phyloP scores from a whole-genome alignment of 148 eudicot species.

The Dianthus caryophyllus region DNA sequence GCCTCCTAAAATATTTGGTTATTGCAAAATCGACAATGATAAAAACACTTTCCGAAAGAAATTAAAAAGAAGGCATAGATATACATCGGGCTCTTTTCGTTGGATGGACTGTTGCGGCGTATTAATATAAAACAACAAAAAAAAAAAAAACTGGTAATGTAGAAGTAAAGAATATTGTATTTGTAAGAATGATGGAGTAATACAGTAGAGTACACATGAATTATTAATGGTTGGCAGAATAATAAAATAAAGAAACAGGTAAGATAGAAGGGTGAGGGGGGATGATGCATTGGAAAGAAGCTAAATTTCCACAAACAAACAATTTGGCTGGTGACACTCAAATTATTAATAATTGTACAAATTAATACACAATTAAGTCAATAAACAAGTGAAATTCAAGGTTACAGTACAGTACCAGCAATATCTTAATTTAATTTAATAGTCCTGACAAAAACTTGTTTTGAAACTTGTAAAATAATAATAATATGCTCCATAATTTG shows the following conservation, averaged over 20 bases:
- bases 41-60: no score
- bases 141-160: not conserved
- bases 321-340: constrained; percentile 10
- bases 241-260: constrained; percentile 13
- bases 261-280: not conserved
- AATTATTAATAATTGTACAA: no score
- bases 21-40: no score
- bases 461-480: not conserved
- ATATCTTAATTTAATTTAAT: not conserved
- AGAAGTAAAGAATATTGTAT: no score
- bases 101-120: no score
- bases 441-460: not conserved
- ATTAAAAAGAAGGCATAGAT: no score
- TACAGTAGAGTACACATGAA: constrained; percentile 27
- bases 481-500: no score
- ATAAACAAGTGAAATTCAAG: not conserved
- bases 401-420: not conserved
- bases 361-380: no score
- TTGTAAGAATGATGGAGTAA: no score
- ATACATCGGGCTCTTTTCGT: no score
- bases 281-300: constrained; percentile 24
- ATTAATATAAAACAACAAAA: constrained; percentile 1
- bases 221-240: constrained; percentile 9
- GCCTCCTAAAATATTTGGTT: no score
- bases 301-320: constrained; percentile 23